Conservation (phyloP, 495 filamentous ascomycete species). For the Glarea lozoyensis region DNA sequence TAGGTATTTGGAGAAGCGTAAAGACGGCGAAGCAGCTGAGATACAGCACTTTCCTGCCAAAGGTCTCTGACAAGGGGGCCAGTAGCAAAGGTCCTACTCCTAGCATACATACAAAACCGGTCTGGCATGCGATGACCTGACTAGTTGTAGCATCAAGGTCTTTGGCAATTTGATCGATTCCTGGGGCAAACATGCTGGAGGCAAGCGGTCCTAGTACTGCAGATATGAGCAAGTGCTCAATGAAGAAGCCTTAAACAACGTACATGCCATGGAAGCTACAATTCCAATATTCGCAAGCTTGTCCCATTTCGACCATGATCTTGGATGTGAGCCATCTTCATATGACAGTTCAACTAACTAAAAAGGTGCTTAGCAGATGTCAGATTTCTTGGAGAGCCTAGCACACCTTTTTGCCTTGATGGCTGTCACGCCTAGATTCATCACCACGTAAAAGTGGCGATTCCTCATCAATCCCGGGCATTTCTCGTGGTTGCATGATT, state of each 20-base stretch:
- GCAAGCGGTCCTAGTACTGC: constrained; percentile 30
- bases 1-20: constrained; percentile 26
- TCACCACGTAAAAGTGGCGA: constrained; percentile 6
- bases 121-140: constrained; percentile 23
- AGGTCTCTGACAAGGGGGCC: constrained; percentile 44
- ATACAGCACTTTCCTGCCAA: constrained; percentile 46
- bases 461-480: neutral
- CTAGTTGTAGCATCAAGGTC: constrained; percentile 20
- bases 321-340: constrained; percentile 28
- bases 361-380: too few relatives aligned
- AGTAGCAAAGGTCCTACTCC: constrained; percentile 37
- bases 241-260: neutral
- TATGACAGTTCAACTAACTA: constrained; percentile 25
- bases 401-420: too few relatives aligned
- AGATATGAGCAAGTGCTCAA: neutral
- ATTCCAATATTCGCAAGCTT: constrained; percentile 31
- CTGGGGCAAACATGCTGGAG: constrained; percentile 33
- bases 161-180: constrained; percentile 31
- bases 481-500: constrained; percentile 1
- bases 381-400: too few relatives aligned
- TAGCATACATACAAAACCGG: constrained; percentile 41
- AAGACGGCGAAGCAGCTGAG: constrained; percentile 38
- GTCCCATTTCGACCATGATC: constrained; percentile 25
- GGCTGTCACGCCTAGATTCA: constrained; percentile 1
- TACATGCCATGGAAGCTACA: constrained; percentile 31